These are phyloP conservation scores for Chaetomium globosum DNA, from an alignment of 2,329 filamentous ascomycete species.

Conservation along the genomic window DNA sequence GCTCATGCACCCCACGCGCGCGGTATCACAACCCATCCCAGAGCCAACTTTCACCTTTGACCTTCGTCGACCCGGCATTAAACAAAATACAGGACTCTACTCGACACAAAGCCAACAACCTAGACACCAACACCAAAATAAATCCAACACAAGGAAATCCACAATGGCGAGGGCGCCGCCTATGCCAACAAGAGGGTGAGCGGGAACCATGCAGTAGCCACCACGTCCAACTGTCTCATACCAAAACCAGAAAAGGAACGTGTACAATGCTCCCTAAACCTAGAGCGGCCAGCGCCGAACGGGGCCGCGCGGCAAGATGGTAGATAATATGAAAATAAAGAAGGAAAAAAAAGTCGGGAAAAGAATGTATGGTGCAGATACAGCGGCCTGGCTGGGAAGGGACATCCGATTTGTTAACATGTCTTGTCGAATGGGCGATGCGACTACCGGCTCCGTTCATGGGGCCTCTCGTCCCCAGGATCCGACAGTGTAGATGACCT, in stretches of 20 bases:
- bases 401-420: not conserved
- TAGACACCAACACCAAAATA: conserved; percentile 24
- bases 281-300: conserved; percentile 18
- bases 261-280: conserved; percentile 21
- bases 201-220: conserved; percentile 24
- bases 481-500: not conserved
- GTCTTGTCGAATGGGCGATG: not conserved
- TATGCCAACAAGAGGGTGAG: conserved; percentile 25
- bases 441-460: not conserved
- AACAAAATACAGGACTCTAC: conserved; percentile 25
- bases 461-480: not conserved
- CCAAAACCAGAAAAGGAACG: conserved; percentile 18
- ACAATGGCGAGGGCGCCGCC: conserved; percentile 16
- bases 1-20: not conserved
- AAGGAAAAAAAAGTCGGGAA: not conserved
- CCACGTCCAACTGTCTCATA: conserved; percentile 18
- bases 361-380: conserved; percentile 13
- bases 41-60: conserved; percentile 10
- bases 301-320: conserved; percentile 7
- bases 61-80: conserved; percentile 18
- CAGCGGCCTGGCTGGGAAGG: not conserved
- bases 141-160: conserved; percentile 12
- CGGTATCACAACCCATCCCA: conserved; percentile 17
- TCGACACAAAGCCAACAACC: conserved; percentile 23
- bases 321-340: not conserved